A percentile compares a stretch with the other conserved stretches of the same genome.
Evolutionary conservation across 2,329 filamentous ascomycete genomes (phyloP).

Genomic region (Alternaria dauci): DNA sequence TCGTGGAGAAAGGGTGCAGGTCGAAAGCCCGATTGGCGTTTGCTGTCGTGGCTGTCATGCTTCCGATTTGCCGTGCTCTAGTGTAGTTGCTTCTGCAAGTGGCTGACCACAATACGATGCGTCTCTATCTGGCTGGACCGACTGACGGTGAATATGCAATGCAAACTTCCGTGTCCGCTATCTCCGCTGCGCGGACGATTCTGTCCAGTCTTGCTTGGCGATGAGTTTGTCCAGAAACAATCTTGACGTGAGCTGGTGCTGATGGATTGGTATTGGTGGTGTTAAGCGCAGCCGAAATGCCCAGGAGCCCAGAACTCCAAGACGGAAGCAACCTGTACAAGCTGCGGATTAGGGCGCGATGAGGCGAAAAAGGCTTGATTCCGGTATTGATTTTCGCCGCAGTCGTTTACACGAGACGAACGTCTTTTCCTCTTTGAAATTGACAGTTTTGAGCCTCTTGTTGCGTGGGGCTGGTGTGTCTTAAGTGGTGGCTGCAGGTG

Average conservation of each 20-base stretch:
- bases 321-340: slow-evolving; percentile 17
- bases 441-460: not conserved
- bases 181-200: slow-evolving; percentile 13
- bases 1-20: slow-evolving; percentile 54
- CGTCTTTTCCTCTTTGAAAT: not conserved
- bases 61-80: not conserved
- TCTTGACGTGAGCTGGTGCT: not conserved
- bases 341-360: slow-evolving; percentile 6
- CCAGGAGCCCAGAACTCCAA: slow-evolving; percentile 20
- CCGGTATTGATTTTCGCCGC: slow-evolving; percentile 5
- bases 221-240: not conserved
- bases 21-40: slow-evolving; percentile 54
- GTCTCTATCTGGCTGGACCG: not conserved
- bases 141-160: slow-evolving; percentile 1
- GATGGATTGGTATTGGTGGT: slow-evolving; percentile 9
- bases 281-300: slow-evolving; percentile 15
- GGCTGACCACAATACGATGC: slow-evolving; percentile 2
- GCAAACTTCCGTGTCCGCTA: slow-evolving; percentile 6
- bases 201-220: slow-evolving; percentile 5
- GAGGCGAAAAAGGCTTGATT: slow-evolving; percentile 19
- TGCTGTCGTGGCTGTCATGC: slow-evolving; percentile 43
- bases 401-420: not conserved
- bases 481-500: not conserved
- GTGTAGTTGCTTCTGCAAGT: slow-evolving; percentile 7
- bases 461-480: not conserved